These are phyloP conservation scores for Russula sp. DNA, from an alignment of 768 basidiomycete species.

Conservation along the genomic window DNA sequence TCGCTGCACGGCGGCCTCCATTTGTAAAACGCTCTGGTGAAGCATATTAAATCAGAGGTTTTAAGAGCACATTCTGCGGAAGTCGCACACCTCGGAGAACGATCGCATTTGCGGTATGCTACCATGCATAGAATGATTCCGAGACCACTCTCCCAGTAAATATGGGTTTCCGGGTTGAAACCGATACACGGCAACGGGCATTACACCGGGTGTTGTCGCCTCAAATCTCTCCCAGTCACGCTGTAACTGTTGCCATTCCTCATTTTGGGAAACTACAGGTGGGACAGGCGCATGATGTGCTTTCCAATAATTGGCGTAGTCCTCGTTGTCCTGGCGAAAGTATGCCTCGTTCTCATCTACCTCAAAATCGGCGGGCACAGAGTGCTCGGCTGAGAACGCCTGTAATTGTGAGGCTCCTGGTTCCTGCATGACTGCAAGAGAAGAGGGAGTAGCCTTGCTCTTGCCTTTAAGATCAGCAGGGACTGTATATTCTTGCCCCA, in stretches of 20 bases:
- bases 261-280: not conserved
- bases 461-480: slow-evolving; percentile 59
- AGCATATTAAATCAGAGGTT: slow-evolving; percentile 13
- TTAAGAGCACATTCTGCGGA: not conserved
- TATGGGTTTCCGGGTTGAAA: slow-evolving; percentile 82
- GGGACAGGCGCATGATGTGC: slow-evolving; percentile 31
- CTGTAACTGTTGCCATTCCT: slow-evolving; percentile 65
- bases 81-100: slow-evolving; percentile 37
- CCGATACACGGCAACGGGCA: slow-evolving; percentile 50
- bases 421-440: not conserved
- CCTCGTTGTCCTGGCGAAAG: slow-evolving; percentile 62
- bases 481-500: slow-evolving; percentile 24
- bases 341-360: slow-evolving; percentile 57
- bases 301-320: slow-evolving; percentile 59
- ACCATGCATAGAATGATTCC: slow-evolving; percentile 37
- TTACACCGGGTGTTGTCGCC: slow-evolving; percentile 61
- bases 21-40: slow-evolving; percentile 72
- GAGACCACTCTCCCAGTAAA: slow-evolving; percentile 51
- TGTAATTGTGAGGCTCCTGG: not conserved
- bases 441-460: slow-evolving; percentile 39
- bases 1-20: slow-evolving; percentile 84
- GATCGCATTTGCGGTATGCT: slow-evolving; percentile 22
- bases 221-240: slow-evolving; percentile 78
- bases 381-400: not conserved
- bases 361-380: slow-evolving; percentile 2